Conservation (phyloP, 805 yeast species). For the Cyberlindnera euphorbiae region DNA sequence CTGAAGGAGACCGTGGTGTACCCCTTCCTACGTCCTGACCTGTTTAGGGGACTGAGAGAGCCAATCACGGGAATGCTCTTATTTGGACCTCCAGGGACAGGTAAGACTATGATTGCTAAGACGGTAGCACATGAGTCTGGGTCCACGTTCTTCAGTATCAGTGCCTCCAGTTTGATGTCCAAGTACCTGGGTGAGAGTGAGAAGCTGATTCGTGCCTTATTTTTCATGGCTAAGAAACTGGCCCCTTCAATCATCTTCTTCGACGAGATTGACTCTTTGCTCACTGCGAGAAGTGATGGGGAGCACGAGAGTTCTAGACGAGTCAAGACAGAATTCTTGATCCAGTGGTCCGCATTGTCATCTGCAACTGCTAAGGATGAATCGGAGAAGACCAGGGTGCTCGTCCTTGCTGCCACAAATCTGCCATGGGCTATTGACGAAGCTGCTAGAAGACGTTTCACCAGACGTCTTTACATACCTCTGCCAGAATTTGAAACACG, state of each 20-base stretch:
- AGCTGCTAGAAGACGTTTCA: slow-evolving; percentile 92
- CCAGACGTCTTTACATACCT: slow-evolving; percentile 88
- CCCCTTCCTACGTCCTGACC: slow-evolving; percentile 90
- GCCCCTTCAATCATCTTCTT: slow-evolving; percentile 94
- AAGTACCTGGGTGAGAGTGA: slow-evolving; percentile 90
- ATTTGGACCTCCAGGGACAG: slow-evolving; percentile 99
- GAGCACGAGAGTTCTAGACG: slow-evolving; percentile 87
- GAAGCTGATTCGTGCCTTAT: slow-evolving; percentile 84
- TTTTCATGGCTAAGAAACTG: slow-evolving; percentile 74
- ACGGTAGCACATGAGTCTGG: slow-evolving; percentile 95
- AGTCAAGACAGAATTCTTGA: slow-evolving; percentile 86
- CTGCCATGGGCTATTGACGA: slow-evolving; percentile 97
- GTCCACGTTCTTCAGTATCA: slow-evolving; percentile 86
- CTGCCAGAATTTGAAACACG: slow-evolving; percentile 87
- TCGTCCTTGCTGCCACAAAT: slow-evolving; percentile 92
- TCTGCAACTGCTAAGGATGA: slow-evolving; percentile 70
- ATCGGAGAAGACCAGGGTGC: slow-evolving; percentile 52
- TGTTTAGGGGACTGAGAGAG: slow-evolving; percentile 85
- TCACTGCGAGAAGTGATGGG: slow-evolving; percentile 70
- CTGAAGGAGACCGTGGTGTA: slow-evolving; percentile 93
- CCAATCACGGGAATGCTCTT: slow-evolving; percentile 95
- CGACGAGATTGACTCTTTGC: slow-evolving; percentile 90
- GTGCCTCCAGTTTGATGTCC: slow-evolving; percentile 86
- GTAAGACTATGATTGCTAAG: slow-evolving; percentile 94
- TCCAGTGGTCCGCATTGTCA: slow-evolving; percentile 85